Evolutionary conservation across 495 filamentous ascomycete species (phyloP).

Genomic region (Tetracladium marchalianum): DNA sequence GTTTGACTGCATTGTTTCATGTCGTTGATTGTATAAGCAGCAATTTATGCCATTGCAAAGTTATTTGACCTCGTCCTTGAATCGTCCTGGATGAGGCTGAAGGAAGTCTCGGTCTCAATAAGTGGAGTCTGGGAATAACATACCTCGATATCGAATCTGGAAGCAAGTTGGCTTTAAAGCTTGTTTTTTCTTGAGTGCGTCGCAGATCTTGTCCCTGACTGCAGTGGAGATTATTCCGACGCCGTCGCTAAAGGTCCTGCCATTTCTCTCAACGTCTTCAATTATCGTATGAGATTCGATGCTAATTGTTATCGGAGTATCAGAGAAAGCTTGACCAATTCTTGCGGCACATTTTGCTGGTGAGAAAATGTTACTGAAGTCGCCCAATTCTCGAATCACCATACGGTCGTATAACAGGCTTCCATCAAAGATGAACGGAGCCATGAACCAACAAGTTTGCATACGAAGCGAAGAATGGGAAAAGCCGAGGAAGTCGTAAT

Average conservation of each 20-base stretch:
- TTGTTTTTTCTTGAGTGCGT: slow-evolving; percentile 27
- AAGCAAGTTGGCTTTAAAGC: slow-evolving; percentile 47
- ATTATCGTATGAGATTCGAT: slow-evolving; percentile 29
- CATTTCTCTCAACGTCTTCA: slow-evolving; percentile 28
- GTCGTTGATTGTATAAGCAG: neutral
- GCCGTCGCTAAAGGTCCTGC: slow-evolving; percentile 63
- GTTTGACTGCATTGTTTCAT: neutral
- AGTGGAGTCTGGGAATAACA: slow-evolving; percentile 3
- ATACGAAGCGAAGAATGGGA: slow-evolving; percentile 65
- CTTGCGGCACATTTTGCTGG: slow-evolving; percentile 70
- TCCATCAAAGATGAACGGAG: slow-evolving; percentile 45
- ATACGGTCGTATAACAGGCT: slow-evolving; percentile 27
- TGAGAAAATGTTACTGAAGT: slow-evolving; percentile 50
- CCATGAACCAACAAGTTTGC: slow-evolving; percentile 65
- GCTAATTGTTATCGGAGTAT: slow-evolving; percentile 44
- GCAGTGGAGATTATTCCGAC: slow-evolving; percentile 57
- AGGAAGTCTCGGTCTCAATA: too few species aligned
- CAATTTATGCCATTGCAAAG: too few species aligned
- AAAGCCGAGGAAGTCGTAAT: slow-evolving; percentile 64
- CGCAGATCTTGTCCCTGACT: slow-evolving; percentile 41
- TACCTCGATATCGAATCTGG: slow-evolving; percentile 59
- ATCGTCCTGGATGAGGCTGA: too few species aligned
- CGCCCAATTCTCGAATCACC: slow-evolving; percentile 53
- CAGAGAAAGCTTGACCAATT: slow-evolving; percentile 76
- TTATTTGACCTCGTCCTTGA: too few species aligned